Conservation (phyloP, 257 asterid genomes). For the Solanum medicagineum region DNA sequence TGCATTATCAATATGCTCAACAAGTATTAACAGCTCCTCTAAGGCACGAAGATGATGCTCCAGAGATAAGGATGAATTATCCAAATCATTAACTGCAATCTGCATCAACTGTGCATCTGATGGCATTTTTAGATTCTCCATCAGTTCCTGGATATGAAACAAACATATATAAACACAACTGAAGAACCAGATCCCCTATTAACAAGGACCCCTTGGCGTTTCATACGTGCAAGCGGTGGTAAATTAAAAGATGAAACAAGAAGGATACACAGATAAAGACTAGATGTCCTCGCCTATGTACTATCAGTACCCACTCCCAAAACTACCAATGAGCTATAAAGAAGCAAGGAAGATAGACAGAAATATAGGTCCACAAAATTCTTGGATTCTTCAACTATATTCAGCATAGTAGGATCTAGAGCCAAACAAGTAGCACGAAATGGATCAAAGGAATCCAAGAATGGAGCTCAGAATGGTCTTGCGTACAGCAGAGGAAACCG, state of each 20-base stretch:
- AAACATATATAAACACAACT: neutral
- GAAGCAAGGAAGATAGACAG: neutral
- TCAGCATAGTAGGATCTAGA: neutral
- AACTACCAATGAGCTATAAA: neutral
- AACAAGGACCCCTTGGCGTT: neutral
- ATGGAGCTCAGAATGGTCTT: no score
- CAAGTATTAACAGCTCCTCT: slow-evolving; percentile 73
- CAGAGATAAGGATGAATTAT: slow-evolving; percentile 42
- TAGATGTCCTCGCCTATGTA: neutral
- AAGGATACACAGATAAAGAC: neutral
- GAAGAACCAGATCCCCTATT: neutral
- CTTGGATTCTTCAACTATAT: neutral
- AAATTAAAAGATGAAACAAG: neutral
- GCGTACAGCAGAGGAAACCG: no score
- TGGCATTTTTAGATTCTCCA: slow-evolving; percentile 63
- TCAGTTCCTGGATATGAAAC: slow-evolving; percentile 38
- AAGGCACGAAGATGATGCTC: slow-evolving; percentile 75
- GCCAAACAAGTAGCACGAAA: neutral
- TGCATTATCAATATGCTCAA: slow-evolving; percentile 87
- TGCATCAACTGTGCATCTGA: slow-evolving; percentile 79
- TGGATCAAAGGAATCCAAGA: no score
- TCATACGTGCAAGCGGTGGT: neutral
- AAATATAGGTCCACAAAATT: neutral
- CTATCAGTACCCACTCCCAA: neutral
- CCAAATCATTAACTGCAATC: slow-evolving; percentile 64